These are phyloP conservation scores for Trichoderma cornu-damae DNA, from an alignment of 2,329 filamentous ascomycete species.

Conservation along the genomic window DNA sequence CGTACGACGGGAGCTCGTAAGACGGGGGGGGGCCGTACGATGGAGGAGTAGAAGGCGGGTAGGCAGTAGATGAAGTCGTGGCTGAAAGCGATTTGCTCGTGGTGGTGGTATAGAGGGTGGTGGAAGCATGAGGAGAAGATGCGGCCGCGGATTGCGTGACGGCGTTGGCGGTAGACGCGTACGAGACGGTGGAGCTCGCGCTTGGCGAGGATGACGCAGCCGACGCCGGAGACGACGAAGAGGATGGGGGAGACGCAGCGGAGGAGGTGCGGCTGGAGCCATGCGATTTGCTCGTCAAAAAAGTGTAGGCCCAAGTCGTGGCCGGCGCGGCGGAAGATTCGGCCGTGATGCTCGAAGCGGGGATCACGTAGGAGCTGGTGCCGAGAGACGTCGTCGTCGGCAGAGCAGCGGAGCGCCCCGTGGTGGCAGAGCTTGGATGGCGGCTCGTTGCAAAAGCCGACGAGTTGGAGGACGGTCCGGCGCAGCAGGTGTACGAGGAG, in stretches of 20 bases:
- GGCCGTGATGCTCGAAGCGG: not conserved
- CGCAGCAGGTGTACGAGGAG: not conserved
- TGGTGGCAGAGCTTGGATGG: not conserved
- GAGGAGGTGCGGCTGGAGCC: not conserved
- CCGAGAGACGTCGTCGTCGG: not conserved
- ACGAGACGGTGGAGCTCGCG: constrained; percentile 11
- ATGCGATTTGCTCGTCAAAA: not conserved
- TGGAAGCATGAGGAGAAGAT: constrained; percentile 18
- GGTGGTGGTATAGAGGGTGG: constrained; percentile 25
- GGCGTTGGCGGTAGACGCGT: constrained; percentile 19
- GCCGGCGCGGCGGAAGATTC: not conserved
- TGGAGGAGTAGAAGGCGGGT: constrained; percentile 2
- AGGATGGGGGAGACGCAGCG: not conserved
- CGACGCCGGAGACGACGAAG: not conserved
- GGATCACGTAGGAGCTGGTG: not conserved
- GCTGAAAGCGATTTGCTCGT: not conserved
- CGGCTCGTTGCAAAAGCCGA: not conserved
- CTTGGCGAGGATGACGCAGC: not conserved
- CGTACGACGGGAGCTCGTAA: constrained; percentile 25
- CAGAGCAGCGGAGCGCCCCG: not conserved
- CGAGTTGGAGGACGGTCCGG: not conserved
- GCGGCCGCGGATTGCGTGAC: constrained; percentile 11
- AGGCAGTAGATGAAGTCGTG: not conserved
- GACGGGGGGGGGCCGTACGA: constrained; percentile 25
- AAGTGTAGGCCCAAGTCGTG: not conserved